Evolutionary conservation across 306 rosid genomes (phyloP), one percentile per base, ranked within the genome.

Genomic region (Rosa chinensis): DNA sequence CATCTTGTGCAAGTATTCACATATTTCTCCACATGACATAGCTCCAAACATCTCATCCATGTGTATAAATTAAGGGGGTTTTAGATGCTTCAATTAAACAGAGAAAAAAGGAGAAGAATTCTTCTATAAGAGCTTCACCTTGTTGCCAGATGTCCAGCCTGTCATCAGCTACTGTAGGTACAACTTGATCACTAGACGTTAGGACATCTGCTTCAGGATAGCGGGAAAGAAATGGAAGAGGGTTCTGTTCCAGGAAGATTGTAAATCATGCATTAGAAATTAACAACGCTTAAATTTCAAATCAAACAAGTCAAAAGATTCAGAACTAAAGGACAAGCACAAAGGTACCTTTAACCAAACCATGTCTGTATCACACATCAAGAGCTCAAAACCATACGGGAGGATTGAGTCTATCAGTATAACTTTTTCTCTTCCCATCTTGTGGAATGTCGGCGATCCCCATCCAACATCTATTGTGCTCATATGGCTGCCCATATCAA

Each of bases 301-400:
- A 35, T 8, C 4, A 25, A 43, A 37, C 5, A 42, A 12, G 40
- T 8, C 2, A 40, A 59, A n/a, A 77, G 21, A 39, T 40, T n/a
- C 44, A 17, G n/a, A 69, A 81, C 73, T 67, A 42, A 52, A 61
- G 39, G 25, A 61, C 61, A 66, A 20, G 32, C 73, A 45, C 72
- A 75, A 6, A 67, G 8, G 81, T 78, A 95, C 99, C 98, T 95
- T 95, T 81, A 95, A 83, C 99, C 99, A 95, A 69, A 95, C 98
- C 99, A 95, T 95, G 90, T 95, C 99, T 11, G 98, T 95, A 80
- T 95, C 99, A 86, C 99, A 95, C 99, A 95, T 93, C 88, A 95
- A 86, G 75, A 95, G 75, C 89, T 95, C 98, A 17, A 61, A 89
- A 72, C 96, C 99, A 72, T 78, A 91, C 49, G 98, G 99, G 47